These are phyloP conservation scores for Penicillium janthinellum DNA, from an alignment of 2,329 filamentous ascomycete genomes.

Conservation along the genomic window DNA sequence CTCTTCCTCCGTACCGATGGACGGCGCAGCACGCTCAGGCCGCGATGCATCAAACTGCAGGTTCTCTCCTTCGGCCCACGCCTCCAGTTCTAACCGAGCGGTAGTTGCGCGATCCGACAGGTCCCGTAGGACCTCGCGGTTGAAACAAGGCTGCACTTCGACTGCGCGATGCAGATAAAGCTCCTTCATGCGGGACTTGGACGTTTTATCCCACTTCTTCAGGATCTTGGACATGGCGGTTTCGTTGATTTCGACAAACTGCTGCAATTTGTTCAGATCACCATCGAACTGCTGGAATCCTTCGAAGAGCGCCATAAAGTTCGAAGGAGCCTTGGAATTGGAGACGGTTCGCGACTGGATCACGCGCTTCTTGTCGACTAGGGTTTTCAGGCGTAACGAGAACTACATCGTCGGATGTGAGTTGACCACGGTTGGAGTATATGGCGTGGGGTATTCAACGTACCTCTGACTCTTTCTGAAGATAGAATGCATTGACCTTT, in stretches of 20 bases:
- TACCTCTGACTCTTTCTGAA: constrained; percentile 98
- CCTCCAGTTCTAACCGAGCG: constrained; percentile 90
- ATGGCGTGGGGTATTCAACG: constrained; percentile 31
- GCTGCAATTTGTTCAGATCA: constrained; percentile 92
- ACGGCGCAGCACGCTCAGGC: constrained; percentile 40
- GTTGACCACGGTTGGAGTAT: not conserved
- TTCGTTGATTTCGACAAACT: constrained; percentile 98
- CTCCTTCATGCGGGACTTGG: constrained; percentile 98
- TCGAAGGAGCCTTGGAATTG: constrained; percentile 82
- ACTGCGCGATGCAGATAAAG: constrained; percentile 93
- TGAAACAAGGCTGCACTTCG: constrained; percentile 97
- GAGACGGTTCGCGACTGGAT: constrained; percentile 77
- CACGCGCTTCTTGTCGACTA: constrained; percentile 92
- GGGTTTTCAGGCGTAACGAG: constrained; percentile 85
- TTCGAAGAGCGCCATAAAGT: constrained; percentile 93
- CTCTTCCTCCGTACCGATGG: constrained; percentile 74
- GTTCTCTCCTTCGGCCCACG: constrained; percentile 95
- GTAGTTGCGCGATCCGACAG: constrained; percentile 96
- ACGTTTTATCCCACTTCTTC: constrained; percentile 99
- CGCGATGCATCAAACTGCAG: constrained; percentile 71
- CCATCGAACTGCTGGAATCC: constrained; percentile 97
- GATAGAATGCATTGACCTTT: constrained; percentile 96
- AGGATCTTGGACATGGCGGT: constrained; percentile 98
- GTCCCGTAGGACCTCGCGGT: constrained; percentile 93
- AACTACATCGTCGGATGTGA: constrained; percentile 58